phyloP scores from a whole-genome alignment of 306 rosid species.

The Macrotyloma uniflorum region DNA sequence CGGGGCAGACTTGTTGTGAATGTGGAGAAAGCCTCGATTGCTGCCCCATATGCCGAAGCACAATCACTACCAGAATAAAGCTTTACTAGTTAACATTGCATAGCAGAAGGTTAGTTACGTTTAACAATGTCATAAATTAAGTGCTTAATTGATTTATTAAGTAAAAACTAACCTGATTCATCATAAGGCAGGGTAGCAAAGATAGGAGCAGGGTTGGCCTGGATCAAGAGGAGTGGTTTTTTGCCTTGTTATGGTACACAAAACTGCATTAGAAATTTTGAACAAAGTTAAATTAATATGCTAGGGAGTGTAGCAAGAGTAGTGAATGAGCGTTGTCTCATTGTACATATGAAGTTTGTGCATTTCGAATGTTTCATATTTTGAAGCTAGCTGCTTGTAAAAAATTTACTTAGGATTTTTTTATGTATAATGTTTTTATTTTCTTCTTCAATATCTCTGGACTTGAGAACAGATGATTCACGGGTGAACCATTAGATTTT shows the following conservation, averaged over 20 bases:
- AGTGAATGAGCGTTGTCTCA: slow-evolving; percentile 8
- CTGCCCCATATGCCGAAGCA: slow-evolving; percentile 83
- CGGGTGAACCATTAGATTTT: too few species aligned
- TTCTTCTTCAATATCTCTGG: not conserved
- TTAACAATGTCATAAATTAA: slow-evolving; percentile 12
- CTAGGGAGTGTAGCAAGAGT: not conserved
- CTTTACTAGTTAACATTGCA: slow-evolving; percentile 53
- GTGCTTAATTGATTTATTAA: not conserved
- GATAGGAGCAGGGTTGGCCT: slow-evolving; percentile 14
- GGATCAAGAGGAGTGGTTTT: not conserved
- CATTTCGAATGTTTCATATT: slow-evolving; percentile 5
- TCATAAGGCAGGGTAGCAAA: not conserved
- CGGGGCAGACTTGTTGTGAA: slow-evolving; percentile 74
- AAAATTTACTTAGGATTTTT: not conserved
- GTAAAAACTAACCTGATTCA: slow-evolving; percentile 5
- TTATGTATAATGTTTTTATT: not conserved
- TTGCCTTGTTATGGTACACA: not conserved
- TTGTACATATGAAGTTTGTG: slow-evolving; percentile 36
- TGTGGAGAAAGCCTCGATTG: slow-evolving; percentile 71
- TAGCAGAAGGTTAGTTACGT: slow-evolving; percentile 18
- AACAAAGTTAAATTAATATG: not conserved
- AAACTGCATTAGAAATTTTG: slow-evolving; percentile 29
- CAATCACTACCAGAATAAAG: slow-evolving; percentile 67
- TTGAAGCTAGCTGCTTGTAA: slow-evolving; percentile 5
- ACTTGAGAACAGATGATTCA: too few species aligned